These are phyloP conservation scores for Setaria viridis DNA, from an alignment of 202 grass and related monocot genomes.

Conservation along the genomic window DNA sequence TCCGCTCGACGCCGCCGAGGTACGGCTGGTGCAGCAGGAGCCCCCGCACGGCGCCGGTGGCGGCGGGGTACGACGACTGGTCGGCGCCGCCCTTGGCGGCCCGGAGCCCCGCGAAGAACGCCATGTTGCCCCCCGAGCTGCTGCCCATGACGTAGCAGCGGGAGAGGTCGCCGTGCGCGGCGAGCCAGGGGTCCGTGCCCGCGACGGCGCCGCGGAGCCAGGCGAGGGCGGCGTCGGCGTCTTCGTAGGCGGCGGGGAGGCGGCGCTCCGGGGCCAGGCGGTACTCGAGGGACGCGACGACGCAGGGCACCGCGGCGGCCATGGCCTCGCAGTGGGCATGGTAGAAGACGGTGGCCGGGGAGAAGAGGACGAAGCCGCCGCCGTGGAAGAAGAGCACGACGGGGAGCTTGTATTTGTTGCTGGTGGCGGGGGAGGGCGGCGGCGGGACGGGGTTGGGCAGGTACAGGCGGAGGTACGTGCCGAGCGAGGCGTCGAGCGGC, in stretches of 20 bases:
- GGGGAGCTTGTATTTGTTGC: constrained; percentile 50
- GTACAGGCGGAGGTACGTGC: constrained; percentile 74
- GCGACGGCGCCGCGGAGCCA: constrained; percentile 52
- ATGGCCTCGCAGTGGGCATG: constrained; percentile 69
- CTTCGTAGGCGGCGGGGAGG: constrained; percentile 72
- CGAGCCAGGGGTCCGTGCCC: constrained; percentile 50
- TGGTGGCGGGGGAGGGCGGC: not conserved
- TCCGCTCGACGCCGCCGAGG: constrained; percentile 74
- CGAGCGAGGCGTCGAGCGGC: constrained; percentile 55
- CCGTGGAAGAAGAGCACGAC: constrained; percentile 86
- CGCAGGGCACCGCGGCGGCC: constrained; percentile 47
- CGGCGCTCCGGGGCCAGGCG: constrained; percentile 75
- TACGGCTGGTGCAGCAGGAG: constrained; percentile 78
- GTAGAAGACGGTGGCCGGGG: constrained; percentile 52
- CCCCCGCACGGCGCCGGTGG: constrained; percentile 25
- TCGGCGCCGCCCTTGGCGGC: constrained; percentile 21
- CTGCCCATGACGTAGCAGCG: constrained; percentile 77
- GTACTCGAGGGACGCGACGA: constrained; percentile 74
- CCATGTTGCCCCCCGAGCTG: constrained; percentile 84
- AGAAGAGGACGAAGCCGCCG: constrained; percentile 72
- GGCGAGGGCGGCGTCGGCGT: constrained; percentile 58
- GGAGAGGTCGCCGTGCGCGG: constrained; percentile 56
- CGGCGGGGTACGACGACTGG: too few species aligned
- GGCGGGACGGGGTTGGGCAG: constrained; percentile 21
- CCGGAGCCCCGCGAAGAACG: constrained; percentile 52